Percentiles rank a stretch among this genome's conserved stretches.
Conservation (phyloP, 83 land plant genomes). For the Picea abies region DNA sequence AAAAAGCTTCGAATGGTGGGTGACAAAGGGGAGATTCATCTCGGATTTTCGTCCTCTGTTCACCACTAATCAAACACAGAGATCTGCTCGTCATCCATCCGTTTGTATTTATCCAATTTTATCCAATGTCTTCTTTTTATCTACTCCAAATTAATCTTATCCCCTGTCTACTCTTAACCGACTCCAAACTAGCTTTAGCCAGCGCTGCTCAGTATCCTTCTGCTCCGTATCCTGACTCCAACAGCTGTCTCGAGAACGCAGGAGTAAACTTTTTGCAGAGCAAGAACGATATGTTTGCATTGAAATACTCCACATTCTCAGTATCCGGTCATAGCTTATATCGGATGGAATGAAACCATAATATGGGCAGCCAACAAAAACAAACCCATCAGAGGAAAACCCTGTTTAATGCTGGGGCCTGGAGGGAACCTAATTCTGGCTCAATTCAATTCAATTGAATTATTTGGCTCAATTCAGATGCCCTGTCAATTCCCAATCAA, state of each 20-base stretch:
- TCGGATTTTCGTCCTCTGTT: too few species aligned
- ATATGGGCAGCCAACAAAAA: constrained; percentile 7
- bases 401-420: background rate
- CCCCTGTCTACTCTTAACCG: too few species aligned
- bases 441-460: too few species aligned
- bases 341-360: background rate
- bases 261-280: background rate
- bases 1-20: too few species aligned
- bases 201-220: background rate
- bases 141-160: too few species aligned
- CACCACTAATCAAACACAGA: too few species aligned
- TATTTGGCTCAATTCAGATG: too few species aligned
- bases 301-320: background rate
- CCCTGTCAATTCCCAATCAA: too few species aligned
- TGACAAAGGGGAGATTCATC: too few species aligned
- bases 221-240: background rate
- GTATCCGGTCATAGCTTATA: constrained; percentile 9
- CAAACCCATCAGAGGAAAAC: constrained; percentile 8
- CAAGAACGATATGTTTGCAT: constrained; percentile 3
- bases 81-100: too few species aligned
- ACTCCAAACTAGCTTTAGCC: background rate
- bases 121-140: too few species aligned
- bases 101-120: too few species aligned
- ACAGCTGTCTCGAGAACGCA: background rate
- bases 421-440: background rate